phyloP scores from a whole-genome alignment of 345 rosid species.

The Brassica cretica region DNA sequence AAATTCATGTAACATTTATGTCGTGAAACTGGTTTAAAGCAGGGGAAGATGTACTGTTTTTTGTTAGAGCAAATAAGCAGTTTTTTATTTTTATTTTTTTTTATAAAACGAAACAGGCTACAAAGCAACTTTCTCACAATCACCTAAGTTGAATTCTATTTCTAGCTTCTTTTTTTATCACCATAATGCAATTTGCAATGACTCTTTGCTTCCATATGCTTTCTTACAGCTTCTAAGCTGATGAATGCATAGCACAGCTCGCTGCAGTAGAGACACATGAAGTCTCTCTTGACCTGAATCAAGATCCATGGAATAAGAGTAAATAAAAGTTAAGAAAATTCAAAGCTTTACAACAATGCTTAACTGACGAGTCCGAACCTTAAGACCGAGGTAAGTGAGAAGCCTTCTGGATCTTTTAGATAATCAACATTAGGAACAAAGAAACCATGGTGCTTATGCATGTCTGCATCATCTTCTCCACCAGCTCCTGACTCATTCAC shows the following conservation, averaged over 20 bases:
- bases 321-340: background rate
- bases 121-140: too few relatives aligned
- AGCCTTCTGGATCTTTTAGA: conserved; percentile 86
- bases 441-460: conserved; percentile 93
- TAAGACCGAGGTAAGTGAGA: conserved; percentile 29
- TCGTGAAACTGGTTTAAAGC: too few relatives aligned
- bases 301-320: background rate
- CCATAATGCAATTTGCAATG: conserved; percentile 19
- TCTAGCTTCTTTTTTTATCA: too few relatives aligned
- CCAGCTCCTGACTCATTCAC: conserved; percentile 43
- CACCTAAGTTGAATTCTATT: too few relatives aligned
- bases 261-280: conserved; percentile 86
- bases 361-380: conserved; percentile 48
- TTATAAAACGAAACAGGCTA: too few relatives aligned
- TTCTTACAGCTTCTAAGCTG: too few relatives aligned
- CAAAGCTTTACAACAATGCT: background rate
- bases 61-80: too few relatives aligned
- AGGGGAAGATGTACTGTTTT: too few relatives aligned
- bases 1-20: too few relatives aligned
- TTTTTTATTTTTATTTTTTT: too few relatives aligned
- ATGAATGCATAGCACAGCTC: conserved; percentile 33
- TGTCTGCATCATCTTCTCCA: conserved; percentile 45
- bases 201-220: too few relatives aligned
- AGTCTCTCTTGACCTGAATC: conserved; percentile 80
- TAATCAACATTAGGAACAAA: conserved; percentile 82